These are phyloP conservation scores for Phialophora expanda DNA, from an alignment of 2,329 filamentous ascomycete genomes.

Conservation along the genomic window DNA sequence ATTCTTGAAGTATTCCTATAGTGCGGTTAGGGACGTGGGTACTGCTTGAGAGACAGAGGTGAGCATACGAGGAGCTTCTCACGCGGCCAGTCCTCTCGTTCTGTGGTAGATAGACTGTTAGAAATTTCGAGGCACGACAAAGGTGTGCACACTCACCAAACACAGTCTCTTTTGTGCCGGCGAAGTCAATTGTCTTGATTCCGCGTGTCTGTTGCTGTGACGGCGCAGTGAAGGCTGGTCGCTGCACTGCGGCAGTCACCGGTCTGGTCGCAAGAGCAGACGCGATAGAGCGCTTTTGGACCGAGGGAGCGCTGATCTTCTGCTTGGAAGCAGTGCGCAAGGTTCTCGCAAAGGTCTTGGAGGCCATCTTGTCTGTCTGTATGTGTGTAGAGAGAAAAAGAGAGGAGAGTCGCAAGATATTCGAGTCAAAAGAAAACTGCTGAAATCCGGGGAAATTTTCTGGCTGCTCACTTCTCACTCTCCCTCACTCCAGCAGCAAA, in stretches of 20 bases:
- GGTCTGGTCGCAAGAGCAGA: constrained; percentile 61
- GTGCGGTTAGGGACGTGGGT: constrained; percentile 27
- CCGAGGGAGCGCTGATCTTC: constrained; percentile 58
- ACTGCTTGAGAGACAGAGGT: constrained; percentile 27
- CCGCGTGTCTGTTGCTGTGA: constrained; percentile 76
- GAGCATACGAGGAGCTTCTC: constrained; percentile 91
- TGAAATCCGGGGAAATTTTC: constrained; percentile 33
- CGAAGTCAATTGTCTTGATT: constrained; percentile 99
- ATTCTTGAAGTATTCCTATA: constrained; percentile 98
- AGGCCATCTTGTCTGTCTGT: constrained; percentile 49
- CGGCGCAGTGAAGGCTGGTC: constrained; percentile 53
- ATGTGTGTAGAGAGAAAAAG: neutral
- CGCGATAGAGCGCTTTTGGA: constrained; percentile 64
- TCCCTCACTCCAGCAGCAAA: neutral
- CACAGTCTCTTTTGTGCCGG: constrained; percentile 90
- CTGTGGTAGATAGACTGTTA: constrained; percentile 53
- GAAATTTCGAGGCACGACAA: neutral
- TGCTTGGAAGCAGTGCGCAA: constrained; percentile 61
- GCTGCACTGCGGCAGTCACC: constrained; percentile 54
- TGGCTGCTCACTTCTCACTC: neutral
- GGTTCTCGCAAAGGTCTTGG: constrained; percentile 59
- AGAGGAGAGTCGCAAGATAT: constrained; percentile 19
- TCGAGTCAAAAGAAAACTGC: constrained; percentile 6
- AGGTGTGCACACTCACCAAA: constrained; percentile 67
- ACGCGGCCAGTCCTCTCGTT: constrained; percentile 97